Base-by-base conservation (phyloP, 2,329 filamentous ascomycete species). In the Herpotrichia juniperi region DNA sequence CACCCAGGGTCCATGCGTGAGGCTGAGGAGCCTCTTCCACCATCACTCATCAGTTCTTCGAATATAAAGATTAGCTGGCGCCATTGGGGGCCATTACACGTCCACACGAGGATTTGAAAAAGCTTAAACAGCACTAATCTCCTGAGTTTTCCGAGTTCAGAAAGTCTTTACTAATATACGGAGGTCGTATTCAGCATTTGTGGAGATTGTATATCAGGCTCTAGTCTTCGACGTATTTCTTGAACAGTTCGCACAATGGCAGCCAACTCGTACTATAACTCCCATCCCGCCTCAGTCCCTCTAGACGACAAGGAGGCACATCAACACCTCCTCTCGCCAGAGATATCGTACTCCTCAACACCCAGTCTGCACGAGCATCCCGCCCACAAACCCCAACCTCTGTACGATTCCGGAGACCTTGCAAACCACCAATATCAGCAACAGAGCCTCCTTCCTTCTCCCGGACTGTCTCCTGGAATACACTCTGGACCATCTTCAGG, bases 221-320 rank as follows among this genome's bases (percentile, higher is more conserved):
- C 28, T 31, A 8, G 28, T 31, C n/a, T n/a, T 31, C 28, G 28
- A n/a, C n/a, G 9, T 31, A 8, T 9, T 31, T 31, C 25, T 30
- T 9, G 7, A 31, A 8, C 24, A n/a, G 40, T 8, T 28, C 30
- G 4, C n/a, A 43, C 4, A 32, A 62, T 61, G 60, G 58, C 56
- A 10, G 53, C 51, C 6, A 53, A 51, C 28, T 43, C 56, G 5
- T 62, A 58, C 40, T 63, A 62, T 42, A 50, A 50, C 42, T 21
- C 48, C 21, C 42, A 48, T 25, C 45, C 45, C 28, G 11, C 24
- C 22, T 30, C 34, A n/a, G 10, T 42, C 19, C 17, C 24, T 30
- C 19, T 28, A 24, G 43, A 54, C n/a, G 48, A 58, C 3, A 47
- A 61, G 32, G 55, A 43, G n/a, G 24, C 12, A 7, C 19, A 30